These are phyloP conservation scores for Serendipita sp. DNA, from an alignment of 768 basidiomycete genomes.

Conservation along the genomic window DNA sequence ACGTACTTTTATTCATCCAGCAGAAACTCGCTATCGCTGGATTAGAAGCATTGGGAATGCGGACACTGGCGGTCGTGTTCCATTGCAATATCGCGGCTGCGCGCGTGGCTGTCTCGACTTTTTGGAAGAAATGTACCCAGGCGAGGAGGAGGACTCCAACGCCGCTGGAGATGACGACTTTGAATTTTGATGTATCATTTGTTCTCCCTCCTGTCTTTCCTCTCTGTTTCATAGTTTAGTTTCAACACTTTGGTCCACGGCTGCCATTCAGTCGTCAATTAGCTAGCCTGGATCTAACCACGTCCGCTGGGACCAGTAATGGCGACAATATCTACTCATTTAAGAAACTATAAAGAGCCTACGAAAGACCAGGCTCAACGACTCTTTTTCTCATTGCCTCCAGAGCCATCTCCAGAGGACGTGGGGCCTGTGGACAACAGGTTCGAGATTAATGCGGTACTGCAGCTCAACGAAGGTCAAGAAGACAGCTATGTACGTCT, in stretches of 20 bases:
- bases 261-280: not conserved
- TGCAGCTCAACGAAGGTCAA: constrained; percentile 50
- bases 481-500: constrained; percentile 89
- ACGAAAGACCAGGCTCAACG: constrained; percentile 72
- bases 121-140: not conserved
- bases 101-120: constrained; percentile 1
- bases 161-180: not conserved
- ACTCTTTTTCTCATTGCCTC: constrained; percentile 74
- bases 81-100: not conserved
- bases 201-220: not conserved
- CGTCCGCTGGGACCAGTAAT: constrained; percentile 21
- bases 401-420: constrained; percentile 17
- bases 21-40: constrained; percentile 4
- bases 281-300: not conserved
- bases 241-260: not conserved
- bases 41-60: not conserved
- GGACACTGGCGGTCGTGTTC: not conserved
- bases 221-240: not conserved
- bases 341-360: constrained; percentile 84
- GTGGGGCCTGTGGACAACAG: constrained; percentile 23
- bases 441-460: constrained; percentile 80
- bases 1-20: not conserved
- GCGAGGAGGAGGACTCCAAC: not conserved
- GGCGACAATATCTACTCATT: constrained; percentile 73
- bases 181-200: not conserved